These are phyloP conservation scores for Colletotrichum sp. DNA, from an alignment of 2,329 filamentous ascomycete genomes.

Conservation along the genomic window DNA sequence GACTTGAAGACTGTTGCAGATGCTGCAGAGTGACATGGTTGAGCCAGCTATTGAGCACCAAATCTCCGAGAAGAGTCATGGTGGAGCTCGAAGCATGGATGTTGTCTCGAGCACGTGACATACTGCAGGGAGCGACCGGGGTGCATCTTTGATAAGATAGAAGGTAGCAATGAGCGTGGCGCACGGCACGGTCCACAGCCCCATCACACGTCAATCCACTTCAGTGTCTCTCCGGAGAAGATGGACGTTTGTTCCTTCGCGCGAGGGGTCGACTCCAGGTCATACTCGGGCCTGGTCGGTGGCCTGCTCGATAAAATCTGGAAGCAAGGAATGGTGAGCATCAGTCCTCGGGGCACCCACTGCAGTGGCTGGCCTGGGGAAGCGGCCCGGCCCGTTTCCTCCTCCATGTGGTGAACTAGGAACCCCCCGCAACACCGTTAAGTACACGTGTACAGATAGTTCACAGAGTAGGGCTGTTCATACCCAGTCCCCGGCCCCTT, in stretches of 20 bases:
- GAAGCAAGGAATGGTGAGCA: neutral
- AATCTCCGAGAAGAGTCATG: no score
- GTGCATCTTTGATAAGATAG: neutral
- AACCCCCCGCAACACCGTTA: neutral
- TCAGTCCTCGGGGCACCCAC: neutral
- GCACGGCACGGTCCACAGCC: neutral
- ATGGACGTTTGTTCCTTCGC: neutral
- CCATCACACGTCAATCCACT: neutral
- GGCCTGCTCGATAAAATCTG: neutral
- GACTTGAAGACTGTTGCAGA: no score
- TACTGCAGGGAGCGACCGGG: neutral
- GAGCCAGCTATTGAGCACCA: no score
- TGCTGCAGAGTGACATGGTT: no score
- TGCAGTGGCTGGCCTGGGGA: neutral
- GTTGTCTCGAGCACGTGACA: neutral
- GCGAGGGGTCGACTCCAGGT: neutral
- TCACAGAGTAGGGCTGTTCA: no score
- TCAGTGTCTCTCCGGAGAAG: neutral
- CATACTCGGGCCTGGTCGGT: no score
- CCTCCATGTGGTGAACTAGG: neutral
- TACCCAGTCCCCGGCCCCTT: no score
- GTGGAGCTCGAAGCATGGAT: no score
- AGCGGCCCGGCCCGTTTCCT: neutral
- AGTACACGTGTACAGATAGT: no score
- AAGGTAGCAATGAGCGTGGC: neutral